Percentiles rank a stretch among this genome's conserved stretches.
These are phyloP conservation scores for Boletus rubescentipes DNA, from an alignment of 768 basidiomycete genomes.

Conservation along the genomic window DNA sequence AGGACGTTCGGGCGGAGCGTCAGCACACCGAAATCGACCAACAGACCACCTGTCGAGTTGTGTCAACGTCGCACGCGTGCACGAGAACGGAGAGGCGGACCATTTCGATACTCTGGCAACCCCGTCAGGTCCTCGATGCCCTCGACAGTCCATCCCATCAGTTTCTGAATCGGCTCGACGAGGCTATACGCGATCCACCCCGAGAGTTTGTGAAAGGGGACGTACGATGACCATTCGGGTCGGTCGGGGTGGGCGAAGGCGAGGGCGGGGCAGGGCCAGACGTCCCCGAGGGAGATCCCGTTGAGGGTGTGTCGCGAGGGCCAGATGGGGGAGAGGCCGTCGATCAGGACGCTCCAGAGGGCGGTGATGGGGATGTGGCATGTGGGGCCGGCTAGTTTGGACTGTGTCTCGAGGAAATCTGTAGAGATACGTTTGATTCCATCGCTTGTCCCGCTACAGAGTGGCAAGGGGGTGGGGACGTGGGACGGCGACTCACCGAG, in stretches of 20 bases:
- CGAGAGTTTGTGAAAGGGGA: constrained; percentile 96
- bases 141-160: constrained; percentile 78
- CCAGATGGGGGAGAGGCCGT: constrained; percentile 87
- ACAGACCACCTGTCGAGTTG: constrained; percentile 69
- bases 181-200: constrained; percentile 93
- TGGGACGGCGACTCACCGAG: constrained; percentile 47
- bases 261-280: constrained; percentile 81
- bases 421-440: neutral
- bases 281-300: constrained; percentile 80
- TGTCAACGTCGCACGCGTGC: too few species aligned
- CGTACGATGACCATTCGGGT: constrained; percentile 56
- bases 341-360: constrained; percentile 81
- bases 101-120: constrained; percentile 93
- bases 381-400: constrained; percentile 39
- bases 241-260: constrained; percentile 29
- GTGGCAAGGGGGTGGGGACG: too few species aligned
- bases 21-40: constrained; percentile 82
- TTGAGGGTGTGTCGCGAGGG: constrained; percentile 69
- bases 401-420: constrained; percentile 71
- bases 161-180: constrained; percentile 76
- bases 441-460: too few species aligned
- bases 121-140: constrained; percentile 87
- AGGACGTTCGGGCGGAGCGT: constrained; percentile 59
- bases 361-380: constrained; percentile 65
- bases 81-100: constrained; percentile 24